These are phyloP conservation scores for Diplogelasinospora grovesii DNA, from an alignment of 495 filamentous ascomycete genomes.

Conservation along the genomic window DNA sequence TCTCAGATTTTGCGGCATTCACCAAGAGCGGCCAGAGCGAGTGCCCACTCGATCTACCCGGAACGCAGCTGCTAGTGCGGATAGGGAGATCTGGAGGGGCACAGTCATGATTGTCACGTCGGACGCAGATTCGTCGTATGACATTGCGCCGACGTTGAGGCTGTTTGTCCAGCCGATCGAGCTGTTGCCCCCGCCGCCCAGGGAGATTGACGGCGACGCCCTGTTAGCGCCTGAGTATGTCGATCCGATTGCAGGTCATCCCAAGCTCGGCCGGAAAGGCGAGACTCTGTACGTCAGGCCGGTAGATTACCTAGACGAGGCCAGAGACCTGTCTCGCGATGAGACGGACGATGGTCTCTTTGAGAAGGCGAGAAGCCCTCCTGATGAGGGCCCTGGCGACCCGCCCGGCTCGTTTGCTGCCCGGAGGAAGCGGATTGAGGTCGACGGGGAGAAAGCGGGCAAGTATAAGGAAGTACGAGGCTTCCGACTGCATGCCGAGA, in stretches of 20 bases:
- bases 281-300: constrained; percentile 76
- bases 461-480: constrained; percentile 73
- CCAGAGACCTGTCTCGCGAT: constrained; percentile 61
- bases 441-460: constrained; percentile 68
- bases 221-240: constrained; percentile 73
- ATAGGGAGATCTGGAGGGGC: constrained; percentile 83
- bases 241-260: constrained; percentile 80
- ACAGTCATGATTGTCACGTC: constrained; percentile 89
- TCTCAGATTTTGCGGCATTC: constrained; percentile 80
- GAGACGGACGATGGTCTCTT: constrained; percentile 81
- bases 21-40: constrained; percentile 50
- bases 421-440: constrained; percentile 36
- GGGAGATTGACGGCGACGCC: constrained; percentile 56
- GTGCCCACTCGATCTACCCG: constrained; percentile 22
- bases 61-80: constrained; percentile 31
- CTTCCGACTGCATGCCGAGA: constrained; percentile 75
- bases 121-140: constrained; percentile 74
- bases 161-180: constrained; percentile 84
- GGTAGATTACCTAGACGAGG: constrained; percentile 72
- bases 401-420: constrained; percentile 40
- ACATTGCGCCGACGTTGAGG: constrained; percentile 66
- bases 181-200: constrained; percentile 73
- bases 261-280: constrained; percentile 74
- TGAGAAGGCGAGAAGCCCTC: constrained; percentile 44
- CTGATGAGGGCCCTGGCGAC: constrained; percentile 31